Percentiles rank a stretch among this genome's conserved stretches.
Conservation (phyloP, 106 monocot species). For the Vanilla planifolia region DNA sequence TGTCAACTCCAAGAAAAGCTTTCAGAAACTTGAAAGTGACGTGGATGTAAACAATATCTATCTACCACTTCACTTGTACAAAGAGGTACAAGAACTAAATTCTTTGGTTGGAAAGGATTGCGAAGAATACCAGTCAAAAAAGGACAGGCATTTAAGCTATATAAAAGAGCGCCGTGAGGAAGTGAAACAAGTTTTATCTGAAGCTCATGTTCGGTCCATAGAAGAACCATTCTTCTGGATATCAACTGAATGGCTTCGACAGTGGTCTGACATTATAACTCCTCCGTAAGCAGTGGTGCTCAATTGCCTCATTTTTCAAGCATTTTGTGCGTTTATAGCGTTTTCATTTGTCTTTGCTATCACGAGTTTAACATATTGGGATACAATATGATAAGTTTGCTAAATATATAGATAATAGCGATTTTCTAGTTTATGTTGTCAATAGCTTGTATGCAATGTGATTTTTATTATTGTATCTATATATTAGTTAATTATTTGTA, state of each 20-base stretch:
- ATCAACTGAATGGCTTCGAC: slow-evolving; percentile 85
- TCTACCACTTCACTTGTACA: slow-evolving; percentile 58
- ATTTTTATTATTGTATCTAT: too few relatives aligned
- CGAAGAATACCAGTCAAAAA: slow-evolving; percentile 64
- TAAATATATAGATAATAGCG: too few relatives aligned
- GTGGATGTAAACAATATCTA: slow-evolving; percentile 11
- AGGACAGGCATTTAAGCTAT: slow-evolving; percentile 46
- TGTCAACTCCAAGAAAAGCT: background rate
- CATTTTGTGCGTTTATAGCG: background rate
- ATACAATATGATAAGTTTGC: too few relatives aligned
- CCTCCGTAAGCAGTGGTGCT: slow-evolving; percentile 50
- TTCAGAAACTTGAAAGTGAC: slow-evolving; percentile 2
- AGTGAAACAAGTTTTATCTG: slow-evolving; percentile 64
- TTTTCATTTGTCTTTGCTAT: too few relatives aligned
- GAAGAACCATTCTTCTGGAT: slow-evolving; percentile 81
- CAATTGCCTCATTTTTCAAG: background rate
- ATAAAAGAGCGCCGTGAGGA: slow-evolving; percentile 70
- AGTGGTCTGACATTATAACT: slow-evolving; percentile 80
- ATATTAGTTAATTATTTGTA: too few relatives aligned
- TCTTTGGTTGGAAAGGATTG: slow-evolving; percentile 42
- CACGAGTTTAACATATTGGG: too few relatives aligned
- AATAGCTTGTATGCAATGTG: too few relatives aligned
- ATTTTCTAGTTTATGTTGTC: too few relatives aligned
- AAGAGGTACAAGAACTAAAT: slow-evolving; percentile 67
- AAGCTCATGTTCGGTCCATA: slow-evolving; percentile 59